Base-by-base conservation (phyloP, 2,329 filamentous ascomycete genomes). In the Biscogniauxia marginata region DNA sequence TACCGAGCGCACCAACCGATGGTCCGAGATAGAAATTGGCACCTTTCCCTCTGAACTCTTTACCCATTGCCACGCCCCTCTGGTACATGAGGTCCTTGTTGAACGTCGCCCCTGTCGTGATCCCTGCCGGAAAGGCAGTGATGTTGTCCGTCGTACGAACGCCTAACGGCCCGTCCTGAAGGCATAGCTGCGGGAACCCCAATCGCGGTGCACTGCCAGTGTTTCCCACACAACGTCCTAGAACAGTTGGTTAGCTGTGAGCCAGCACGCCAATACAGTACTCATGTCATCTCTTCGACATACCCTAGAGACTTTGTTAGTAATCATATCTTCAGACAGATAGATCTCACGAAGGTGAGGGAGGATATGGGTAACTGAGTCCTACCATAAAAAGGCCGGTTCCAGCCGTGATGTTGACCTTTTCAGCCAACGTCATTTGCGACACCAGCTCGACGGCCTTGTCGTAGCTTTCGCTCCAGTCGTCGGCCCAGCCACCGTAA, bases 351-450 rank as follows among this genome's bases (percentile, higher is more conserved):
- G n/a, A n/a, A n/a, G n/a, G n/a, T n/a, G n/a, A n/a, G n/a, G n/a
- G n/a, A n/a, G n/a, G n/a, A n/a, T n/a, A n/a, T n/a, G n/a, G n/a
- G n/a, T n/a, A n/a, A 16, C 13, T 39, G 23, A 11, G 77, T 44
- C 62, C 53, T 56, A 82, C 88, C 89, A 91, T 92, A 61, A 79
- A 87, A 45, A 87, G 80, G 1, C 89, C 89, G 1, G 82, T 87
- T 3, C 89, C 89, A 1, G 83, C 83, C 0, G 88, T 91, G 51
- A 92, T 79, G 67, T 92, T 93, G 3, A 88, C 86, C 74, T 93
- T 93, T 70, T 93, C 90, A 1, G 88, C 89, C 54, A 93, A 73
- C 0, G 89, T 93, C 89, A 93, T 90, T 49, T 84, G 82, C 52
- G 84, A 82, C 16, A 93, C 89, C 13, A 93, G 71, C 3, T 77